Evolutionary conservation across 148 eudicot genomes (phyloP), one percentile per base, ranked within the genome.

Genomic region (Arctostaphylos glauca): DNA sequence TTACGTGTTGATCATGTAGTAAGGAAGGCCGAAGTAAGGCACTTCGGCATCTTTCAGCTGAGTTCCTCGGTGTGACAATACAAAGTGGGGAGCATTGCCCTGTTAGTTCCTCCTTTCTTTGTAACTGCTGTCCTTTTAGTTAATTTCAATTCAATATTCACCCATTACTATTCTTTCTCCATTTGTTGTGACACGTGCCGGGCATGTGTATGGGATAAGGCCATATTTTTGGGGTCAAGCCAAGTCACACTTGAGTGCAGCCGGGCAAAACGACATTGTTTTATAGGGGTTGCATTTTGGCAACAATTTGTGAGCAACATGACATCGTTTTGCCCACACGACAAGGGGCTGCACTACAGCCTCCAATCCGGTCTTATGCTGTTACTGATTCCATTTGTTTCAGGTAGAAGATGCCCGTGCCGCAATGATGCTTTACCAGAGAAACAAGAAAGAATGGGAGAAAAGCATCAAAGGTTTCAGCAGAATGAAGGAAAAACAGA

Each of bases 21-120:
- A 96, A 97, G 88, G 99, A 90, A 81, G 91, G 94, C 7, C 88
- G 85, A 9, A 86, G 98, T 85, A 94, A 87, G 81, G 93, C 97
- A 71, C 97, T 96, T 74, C 88, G 93, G 79, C 91, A 93, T 86
- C 97, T 96, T 83, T 98, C 99, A 43, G 79, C 90, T 4, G 92
- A 96, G 84, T 89, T 91, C 87, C 98, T 96, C 80, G 87, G 90
- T 49, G 98, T 88, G 43, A 85, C 91, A 79, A 96, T 96, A 83
- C 99, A 96, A 88, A 89, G 87, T 84, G 99, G 99, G 80, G 98
- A 96, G 91, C 99, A 96, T 83, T 96, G 99, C 83, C 98, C 99
- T 54, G 99, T 96, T 43, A 90, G 96, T 92, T 84, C 59, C 82
- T 83, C 74, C 38, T 12, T 12, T 19, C 68, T 74, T 49, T 75